Base-by-base conservation (phyloP, 78 protist species). In the Anaeramoeba flamelloides region DNA sequence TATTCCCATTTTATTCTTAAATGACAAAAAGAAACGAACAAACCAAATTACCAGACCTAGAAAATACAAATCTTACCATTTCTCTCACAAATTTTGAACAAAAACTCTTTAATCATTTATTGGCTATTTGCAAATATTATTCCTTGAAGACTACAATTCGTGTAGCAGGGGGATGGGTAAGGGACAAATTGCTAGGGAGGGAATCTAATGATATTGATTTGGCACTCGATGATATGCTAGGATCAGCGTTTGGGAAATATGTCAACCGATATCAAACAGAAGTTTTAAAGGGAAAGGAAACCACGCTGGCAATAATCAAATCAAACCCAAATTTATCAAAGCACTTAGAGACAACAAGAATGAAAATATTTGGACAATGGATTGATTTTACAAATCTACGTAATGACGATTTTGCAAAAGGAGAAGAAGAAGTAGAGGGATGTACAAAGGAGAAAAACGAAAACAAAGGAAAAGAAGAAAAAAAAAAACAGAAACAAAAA, bases 141-240 rank as follows among this genome's bases (percentile, higher is more conserved):
- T n/a, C n/a, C n/a, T n/a, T n/a, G n/a, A n/a, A n/a, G n/a, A n/a
- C n/a, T n/a, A n/a, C n/a, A n/a, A n/a, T n/a, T n/a, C n/a, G 96
- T 32, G 94, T 93, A 36, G 96, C 97, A 0, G 97, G 96, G 33
- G 98, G 98, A 1, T 95, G 98, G 98, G 97, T 95, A 1, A 75
- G 98, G 8, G 97, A 93, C 78, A 91, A 91, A 77, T 33, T 87
- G 3, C n/a, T 53, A 17, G 17, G 17, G 69, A 53, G 17, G 17
- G 69, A 53, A 53, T 26, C 34, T 53, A 8, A 53, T 3, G 89
- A 86, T 41, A 36, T 86, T 1, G 89, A 86, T 39, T 37, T 84
- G 8, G 34, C 86, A 17, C 34, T 77, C 38, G 36, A 26, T 4
- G 33, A 32, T 33, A 39, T 84, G 37, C 3, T 76, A 1, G 81